Conservation (phyloP, 2,329 filamentous ascomycete species). For the Ascochyta pisi region DNA sequence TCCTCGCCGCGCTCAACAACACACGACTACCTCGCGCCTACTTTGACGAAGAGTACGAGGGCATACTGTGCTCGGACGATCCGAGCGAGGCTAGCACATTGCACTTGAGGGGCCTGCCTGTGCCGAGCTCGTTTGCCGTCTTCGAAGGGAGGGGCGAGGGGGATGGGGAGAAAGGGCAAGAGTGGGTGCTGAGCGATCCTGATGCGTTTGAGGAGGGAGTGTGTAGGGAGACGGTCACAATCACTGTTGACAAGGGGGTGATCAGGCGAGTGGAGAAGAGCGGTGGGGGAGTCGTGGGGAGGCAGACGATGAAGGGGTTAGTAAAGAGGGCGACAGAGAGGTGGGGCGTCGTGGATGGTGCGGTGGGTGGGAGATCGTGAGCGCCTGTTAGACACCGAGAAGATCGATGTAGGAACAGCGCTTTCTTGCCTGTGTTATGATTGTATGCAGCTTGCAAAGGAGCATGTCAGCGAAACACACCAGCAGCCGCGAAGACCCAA, state of each 20-base stretch:
- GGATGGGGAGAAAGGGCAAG: constrained; percentile 47
- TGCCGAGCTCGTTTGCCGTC: constrained; percentile 79
- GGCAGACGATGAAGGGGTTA: constrained; percentile 66
- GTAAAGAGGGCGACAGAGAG: constrained; percentile 66
- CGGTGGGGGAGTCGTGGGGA: constrained; percentile 75
- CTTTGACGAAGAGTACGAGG: constrained; percentile 84
- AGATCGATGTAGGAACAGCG: not conserved
- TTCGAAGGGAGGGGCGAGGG: constrained; percentile 61
- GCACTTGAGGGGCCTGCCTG: constrained; percentile 69
- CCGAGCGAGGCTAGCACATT: constrained; percentile 63
- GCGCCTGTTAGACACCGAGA: not conserved
- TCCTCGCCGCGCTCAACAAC: constrained; percentile 80
- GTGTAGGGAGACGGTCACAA: constrained; percentile 81
- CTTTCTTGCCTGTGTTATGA: too few relatives aligned
- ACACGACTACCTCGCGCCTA: constrained; percentile 78
- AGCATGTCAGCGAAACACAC: not conserved
- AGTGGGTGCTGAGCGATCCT: constrained; percentile 85
- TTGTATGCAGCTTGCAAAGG: not conserved
- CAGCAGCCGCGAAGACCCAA: not conserved
- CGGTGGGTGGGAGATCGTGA: constrained; percentile 19
- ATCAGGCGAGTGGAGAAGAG: constrained; percentile 79
- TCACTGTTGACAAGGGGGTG: constrained; percentile 83
- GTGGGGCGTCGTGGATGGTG: constrained; percentile 65
- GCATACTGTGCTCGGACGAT: constrained; percentile 74
- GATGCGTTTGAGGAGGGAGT: constrained; percentile 88